Evolutionary conservation across 1,284 basidiomycete genomes (phyloP), one percentile per base, ranked within the genome.

Genomic region (Anthracocystis walkeri): DNA sequence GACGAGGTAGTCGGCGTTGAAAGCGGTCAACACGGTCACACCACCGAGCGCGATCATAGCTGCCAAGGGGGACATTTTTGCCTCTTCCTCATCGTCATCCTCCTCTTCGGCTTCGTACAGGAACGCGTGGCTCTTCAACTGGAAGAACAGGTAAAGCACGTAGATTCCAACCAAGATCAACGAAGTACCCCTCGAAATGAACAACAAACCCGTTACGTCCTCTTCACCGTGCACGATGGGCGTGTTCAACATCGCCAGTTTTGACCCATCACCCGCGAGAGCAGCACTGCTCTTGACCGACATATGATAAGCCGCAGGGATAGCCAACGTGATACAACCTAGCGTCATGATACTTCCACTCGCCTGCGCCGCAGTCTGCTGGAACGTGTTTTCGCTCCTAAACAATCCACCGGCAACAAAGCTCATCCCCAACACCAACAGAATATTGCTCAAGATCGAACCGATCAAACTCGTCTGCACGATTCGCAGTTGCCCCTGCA

Each of bases 251-350:
- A 55, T 53, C 21, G 61, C 71, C 21, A 67, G 56, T n/a, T 71
- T 71, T 40, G 73, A 75, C 25, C 79, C 77, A 27, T 72, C 62
- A 38, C 77, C 75, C 4, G 84, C 84, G 0, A 85, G 75, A 52
- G 86, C 81, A 44, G 84, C 79, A 75, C 75, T 25, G 7, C 57
- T 46, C 23, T 64, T 74, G 35, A 71, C 44, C 27, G 75, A 75
- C 56, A 68, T 70, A 81, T 91, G 89, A 82, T 93, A 95, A 0
- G 94, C 94, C 33, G 94, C 94, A n/a, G 94, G 94, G 64, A 97
- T 91, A 70, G 95, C 91, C 44, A 97, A 89, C 29, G 93, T 94
- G 85, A 95, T 93, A 85, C 92, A 93, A 7, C 93, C 89, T 38
- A 96, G 87, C 4, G 92, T 94, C 92, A 95, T 92, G 65, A 96